Evolutionary conservation across 2,329 filamentous ascomycete genomes (phyloP).

Genomic region (Ceratocystiopsis sp.): DNA sequence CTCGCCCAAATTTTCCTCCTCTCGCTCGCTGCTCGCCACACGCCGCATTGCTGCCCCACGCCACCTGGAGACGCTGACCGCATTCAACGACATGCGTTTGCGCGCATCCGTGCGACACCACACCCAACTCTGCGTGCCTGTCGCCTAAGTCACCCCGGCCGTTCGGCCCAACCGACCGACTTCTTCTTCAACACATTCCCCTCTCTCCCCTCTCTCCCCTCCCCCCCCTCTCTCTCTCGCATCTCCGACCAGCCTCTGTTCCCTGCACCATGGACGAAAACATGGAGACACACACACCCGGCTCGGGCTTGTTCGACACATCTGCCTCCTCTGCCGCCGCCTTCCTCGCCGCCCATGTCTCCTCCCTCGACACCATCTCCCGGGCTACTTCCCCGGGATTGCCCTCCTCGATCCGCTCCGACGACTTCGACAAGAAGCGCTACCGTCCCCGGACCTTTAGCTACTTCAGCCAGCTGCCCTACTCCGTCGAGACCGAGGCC

Average conservation of each 20-base stretch:
- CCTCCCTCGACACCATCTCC: constrained; percentile 52
- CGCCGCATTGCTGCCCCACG: too few relatives aligned
- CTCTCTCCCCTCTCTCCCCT: background rate
- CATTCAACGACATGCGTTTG: too few relatives aligned
- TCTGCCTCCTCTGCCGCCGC: constrained; percentile 20
- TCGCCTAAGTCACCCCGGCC: too few relatives aligned
- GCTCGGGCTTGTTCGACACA: constrained; percentile 19
- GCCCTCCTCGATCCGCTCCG: constrained; percentile 29
- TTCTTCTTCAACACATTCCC: background rate
- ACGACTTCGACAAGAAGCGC: constrained; percentile 40
- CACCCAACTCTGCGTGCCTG: too few relatives aligned
- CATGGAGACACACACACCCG: constrained; percentile 9
- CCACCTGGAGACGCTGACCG: too few relatives aligned
- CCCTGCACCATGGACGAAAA: constrained; percentile 19
- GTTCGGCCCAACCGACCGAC: background rate
- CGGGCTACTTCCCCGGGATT: constrained; percentile 71
- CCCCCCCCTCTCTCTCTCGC: too few relatives aligned
- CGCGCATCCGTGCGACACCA: too few relatives aligned
- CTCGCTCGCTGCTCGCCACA: too few relatives aligned
- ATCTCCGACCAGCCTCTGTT: background rate
- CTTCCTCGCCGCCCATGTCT: constrained; percentile 19
- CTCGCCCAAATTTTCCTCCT: too few relatives aligned
- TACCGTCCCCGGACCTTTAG: constrained; percentile 83
- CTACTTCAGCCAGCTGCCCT: constrained; percentile 82
- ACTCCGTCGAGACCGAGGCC: constrained; percentile 63